phyloP scores from a whole-genome alignment of 2,329 filamentous ascomycete species.

The Diplodia corticola region DNA sequence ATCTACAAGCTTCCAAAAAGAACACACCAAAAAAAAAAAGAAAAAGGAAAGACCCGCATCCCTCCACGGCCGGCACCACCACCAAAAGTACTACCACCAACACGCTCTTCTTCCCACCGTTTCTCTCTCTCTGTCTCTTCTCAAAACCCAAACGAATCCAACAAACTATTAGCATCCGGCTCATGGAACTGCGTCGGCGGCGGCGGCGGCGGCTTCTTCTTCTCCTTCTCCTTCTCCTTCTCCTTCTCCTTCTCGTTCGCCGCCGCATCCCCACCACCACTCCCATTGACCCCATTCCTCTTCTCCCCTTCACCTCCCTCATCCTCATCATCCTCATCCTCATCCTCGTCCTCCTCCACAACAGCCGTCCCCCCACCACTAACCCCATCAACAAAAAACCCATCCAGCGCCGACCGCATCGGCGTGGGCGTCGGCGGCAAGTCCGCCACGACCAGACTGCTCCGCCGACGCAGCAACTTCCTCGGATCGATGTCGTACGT shows the following conservation, averaged over 20 bases:
- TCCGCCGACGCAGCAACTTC: conserved; percentile 68
- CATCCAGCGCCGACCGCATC: conserved; percentile 28
- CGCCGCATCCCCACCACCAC: conserved; percentile 28
- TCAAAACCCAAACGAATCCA: conserved; percentile 92
- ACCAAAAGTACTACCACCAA: neutral
- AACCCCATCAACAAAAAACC: neutral
- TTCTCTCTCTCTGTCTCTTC: too few relatives aligned
- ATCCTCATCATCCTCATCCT: conserved; percentile 21
- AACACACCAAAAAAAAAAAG: neutral
- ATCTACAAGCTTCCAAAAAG: neutral
- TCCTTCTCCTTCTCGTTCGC: conserved; percentile 46
- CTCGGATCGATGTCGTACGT: conserved; percentile 58
- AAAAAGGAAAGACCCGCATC: neutral
- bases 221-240: conserved; percentile 37
- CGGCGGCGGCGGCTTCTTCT: conserved; percentile 61
- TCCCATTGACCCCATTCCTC: conserved; percentile 25
- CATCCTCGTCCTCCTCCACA: neutral
- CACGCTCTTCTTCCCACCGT: too few relatives aligned
- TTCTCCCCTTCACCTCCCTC: conserved; percentile 24
- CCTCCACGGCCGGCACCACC: neutral
- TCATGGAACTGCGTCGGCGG: conserved; percentile 83
- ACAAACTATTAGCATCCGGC: conserved; percentile 81
- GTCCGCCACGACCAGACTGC: conserved; percentile 79
- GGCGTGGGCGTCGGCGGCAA: conserved; percentile 46
- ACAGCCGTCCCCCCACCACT: too few relatives aligned